Conservation (phyloP, 306 rosid genomes). For the Acacia acuminata region DNA sequence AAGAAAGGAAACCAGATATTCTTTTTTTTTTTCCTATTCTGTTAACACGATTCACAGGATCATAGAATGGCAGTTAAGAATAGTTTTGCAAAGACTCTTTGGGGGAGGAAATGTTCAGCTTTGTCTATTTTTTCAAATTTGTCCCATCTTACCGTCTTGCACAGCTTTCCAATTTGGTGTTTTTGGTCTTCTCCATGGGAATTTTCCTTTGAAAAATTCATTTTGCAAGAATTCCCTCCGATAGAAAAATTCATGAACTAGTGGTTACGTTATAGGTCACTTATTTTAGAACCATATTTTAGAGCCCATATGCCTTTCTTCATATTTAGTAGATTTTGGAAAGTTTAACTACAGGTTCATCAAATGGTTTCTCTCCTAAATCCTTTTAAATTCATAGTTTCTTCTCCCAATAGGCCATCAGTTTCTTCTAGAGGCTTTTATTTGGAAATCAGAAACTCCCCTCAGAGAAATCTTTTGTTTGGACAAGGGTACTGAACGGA, state of each 20-base stretch:
- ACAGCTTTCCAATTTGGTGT: not conserved
- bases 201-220: not conserved
- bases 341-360: not conserved
- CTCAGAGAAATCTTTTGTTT: not conserved
- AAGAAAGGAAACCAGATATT: not conserved
- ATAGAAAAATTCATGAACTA: not conserved
- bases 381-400: not conserved
- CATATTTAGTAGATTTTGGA: not conserved
- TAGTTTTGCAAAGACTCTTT: not conserved
- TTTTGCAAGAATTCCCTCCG: not conserved
- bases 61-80: not conserved
- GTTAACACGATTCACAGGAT: not conserved
- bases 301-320: not conserved
- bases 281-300: not conserved
- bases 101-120: not conserved
- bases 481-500: not conserved
- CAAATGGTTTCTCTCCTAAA: not conserved
- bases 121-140: not conserved
- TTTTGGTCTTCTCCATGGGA: not conserved
- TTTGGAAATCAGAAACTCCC: not conserved
- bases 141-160: not conserved
- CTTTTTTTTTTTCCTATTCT: not conserved
- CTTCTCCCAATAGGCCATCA: not conserved
- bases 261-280: not conserved
- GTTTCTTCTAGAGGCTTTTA: not conserved